Conservation (phyloP, 305 asterid genomes). For the Fraxinus baroniana region DNA sequence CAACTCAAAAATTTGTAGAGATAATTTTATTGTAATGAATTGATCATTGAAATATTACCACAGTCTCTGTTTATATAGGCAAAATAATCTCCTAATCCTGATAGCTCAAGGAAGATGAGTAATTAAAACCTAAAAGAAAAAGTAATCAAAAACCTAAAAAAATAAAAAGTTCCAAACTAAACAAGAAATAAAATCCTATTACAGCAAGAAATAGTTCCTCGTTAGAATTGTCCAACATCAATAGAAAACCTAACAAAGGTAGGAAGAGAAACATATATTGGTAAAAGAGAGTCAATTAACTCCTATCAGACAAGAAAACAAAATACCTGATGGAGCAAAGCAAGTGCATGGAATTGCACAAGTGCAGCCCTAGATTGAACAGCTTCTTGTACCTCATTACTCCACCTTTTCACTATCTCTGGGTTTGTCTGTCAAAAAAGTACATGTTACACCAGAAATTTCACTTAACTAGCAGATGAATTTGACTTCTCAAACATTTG, state of each 20-base stretch:
- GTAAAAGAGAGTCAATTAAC: conserved; percentile 10
- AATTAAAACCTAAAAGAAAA: background rate
- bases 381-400: conserved; percentile 99
- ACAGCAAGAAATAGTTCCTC: background rate
- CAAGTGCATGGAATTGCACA: conserved; percentile 99
- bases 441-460: background rate
- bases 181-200: background rate
- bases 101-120: background rate
- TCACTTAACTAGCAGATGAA: conserved; percentile 14
- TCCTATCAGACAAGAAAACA: conserved; percentile 1
- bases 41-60: background rate
- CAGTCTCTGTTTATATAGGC: background rate
- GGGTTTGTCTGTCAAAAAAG: conserved; percentile 69
- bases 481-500: conserved; percentile 9
- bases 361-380: conserved; percentile 97
- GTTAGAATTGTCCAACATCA: background rate
- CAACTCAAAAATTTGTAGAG: background rate
- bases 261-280: conserved; percentile 1
- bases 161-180: background rate
- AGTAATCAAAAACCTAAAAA: background rate
- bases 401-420: conserved; percentile 98
- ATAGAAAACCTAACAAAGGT: background rate
- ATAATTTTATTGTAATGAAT: background rate
- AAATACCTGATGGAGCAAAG: conserved; percentile 90
- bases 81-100: background rate